A percentile compares a stretch with the other conserved stretches of the same genome.
These are phyloP conservation scores for Omphalea diandra DNA, from an alignment of 441 rosid species.

Conservation along the genomic window DNA sequence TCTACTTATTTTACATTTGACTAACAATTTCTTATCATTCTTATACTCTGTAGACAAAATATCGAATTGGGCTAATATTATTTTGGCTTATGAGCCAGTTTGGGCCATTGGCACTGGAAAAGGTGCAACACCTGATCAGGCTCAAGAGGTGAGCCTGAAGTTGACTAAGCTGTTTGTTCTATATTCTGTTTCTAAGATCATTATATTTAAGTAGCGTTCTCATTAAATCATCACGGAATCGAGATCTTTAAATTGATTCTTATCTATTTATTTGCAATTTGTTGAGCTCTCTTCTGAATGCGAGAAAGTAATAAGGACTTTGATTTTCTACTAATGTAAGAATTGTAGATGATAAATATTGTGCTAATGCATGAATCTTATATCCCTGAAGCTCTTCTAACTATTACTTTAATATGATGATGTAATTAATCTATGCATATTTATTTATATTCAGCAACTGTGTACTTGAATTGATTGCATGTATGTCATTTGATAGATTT, in stretches of 20 bases:
- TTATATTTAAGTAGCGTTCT: not conserved
- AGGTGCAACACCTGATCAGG: constrained; percentile 80
- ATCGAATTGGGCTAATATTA: constrained; percentile 55
- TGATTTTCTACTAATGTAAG: not conserved
- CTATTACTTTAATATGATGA: too few relatives aligned
- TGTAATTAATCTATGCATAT: too few relatives aligned
- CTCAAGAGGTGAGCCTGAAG: too few relatives aligned
- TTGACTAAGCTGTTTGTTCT: constrained; percentile 27
- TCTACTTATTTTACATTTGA: not conserved
- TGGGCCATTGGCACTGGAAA: constrained; percentile 90
- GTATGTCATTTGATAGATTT: not conserved
- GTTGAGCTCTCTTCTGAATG: not conserved
- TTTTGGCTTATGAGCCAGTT: constrained; percentile 77
- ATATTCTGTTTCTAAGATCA: constrained; percentile 1
- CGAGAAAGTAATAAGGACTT: not conserved
- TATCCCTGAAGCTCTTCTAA: too few relatives aligned
- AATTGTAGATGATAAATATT: too few relatives aligned
- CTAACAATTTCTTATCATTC: not conserved
- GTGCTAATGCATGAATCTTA: too few relatives aligned
- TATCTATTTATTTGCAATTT: not conserved
- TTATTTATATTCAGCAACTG: too few relatives aligned
- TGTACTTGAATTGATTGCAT: not conserved
- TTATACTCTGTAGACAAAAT: constrained; percentile 48
- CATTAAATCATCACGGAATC: not conserved
- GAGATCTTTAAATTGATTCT: not conserved